Evolutionary conservation across 495 filamentous ascomycete genomes (phyloP), one percentile per base, ranked within the genome.

Genomic region (Aspergillus asperescens): DNA sequence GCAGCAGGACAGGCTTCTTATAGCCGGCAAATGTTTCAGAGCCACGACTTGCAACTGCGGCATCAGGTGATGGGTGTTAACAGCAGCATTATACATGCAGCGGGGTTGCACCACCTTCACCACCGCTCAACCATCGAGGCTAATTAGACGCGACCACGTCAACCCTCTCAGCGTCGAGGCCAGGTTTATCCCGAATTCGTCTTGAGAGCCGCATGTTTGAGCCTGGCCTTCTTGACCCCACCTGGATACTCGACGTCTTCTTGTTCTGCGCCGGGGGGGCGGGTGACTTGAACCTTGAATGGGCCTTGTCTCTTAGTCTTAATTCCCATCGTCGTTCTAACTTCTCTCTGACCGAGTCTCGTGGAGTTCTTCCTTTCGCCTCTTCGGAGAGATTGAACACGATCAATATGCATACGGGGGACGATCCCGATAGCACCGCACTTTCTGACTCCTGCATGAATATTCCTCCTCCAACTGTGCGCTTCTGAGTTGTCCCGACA

Each of bases 81-180:
- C 25, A 9, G 25, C 25, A 9, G 32, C 32, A 10, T 10, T 35
- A 35, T 35, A 35, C 32, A 35, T 35, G 15, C 41, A 43, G 41
- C 24, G 41, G 41, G 41, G 41, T 43, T 18, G 20, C 19, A 24
- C n/a, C n/a, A n/a, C 39, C 19, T 42, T 42, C 39, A 25, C 5
- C 7, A 24, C 12, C 9, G 13, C 32, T 54, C 34, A 39, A 44
- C 44, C 41, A 27, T 50, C 47, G 47, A 56, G 42, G 45, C 50
- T 50, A 51, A 55, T 60, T 32, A 63, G 23, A 53, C 58, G 59
- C 48, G 55, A 50, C 58, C 61, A 63, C 61, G 61, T 63, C 61
- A 63, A 63, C 50, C 28, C 34, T 43, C 28, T 54, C 29, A 23
- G 29, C 47, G 13, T 38, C 38, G 22, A 23, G 44, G 28, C 29